Base-by-base conservation (phyloP, 768 basidiomycete genomes). In the Agrocybe pediades region DNA sequence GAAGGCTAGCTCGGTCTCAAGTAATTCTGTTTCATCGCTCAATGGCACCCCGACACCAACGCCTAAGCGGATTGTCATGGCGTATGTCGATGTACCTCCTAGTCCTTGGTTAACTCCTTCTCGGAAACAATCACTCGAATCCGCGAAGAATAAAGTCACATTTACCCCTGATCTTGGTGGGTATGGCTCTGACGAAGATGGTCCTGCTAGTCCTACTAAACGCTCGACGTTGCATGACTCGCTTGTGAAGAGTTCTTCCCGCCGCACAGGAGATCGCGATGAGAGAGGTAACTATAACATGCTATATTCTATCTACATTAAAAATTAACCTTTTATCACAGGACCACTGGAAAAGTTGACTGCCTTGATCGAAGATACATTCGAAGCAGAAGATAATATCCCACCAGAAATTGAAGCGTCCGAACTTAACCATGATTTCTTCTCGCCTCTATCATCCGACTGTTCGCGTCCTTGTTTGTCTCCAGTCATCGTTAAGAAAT, bases 281-380 rank as follows among this genome's bases (percentile, higher is more conserved):
- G 88, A 89, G 20, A 76, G 90, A 72, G 84, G 88, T 89, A 54
- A 42, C 70, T 69, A 19, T 46, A 45, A 11, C 13, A 42, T 50
- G 17, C 9, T 26, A 9, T 30, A 24, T 3, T 41, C 13, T 25
- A 2, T 2, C 23, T 25, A 41, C 17, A 36, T 39, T 48, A 24
- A 27, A 33, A 48, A 23, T 50, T 36, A 21, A 47, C 20, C 47
- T 49, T 51, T 59, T 54, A 24, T 42, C 55, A 13, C 43, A 87
- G 88, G 70, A 1, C 87, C 89, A 0, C 68, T 90, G 3, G 88
- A 95, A 62, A 95, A 90, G 66, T 76, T 98, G 9, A 76, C 74
- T 0, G 83, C 84, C 2, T 71, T 92, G 16, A 73, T 96, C 1
- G 91, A 94, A 58, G 93, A 96, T 49, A 80, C 97, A 15, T 90